Conservation (phyloP, 2,329 filamentous ascomycete genomes). For the Phaeosphaeriaceae sp. region DNA sequence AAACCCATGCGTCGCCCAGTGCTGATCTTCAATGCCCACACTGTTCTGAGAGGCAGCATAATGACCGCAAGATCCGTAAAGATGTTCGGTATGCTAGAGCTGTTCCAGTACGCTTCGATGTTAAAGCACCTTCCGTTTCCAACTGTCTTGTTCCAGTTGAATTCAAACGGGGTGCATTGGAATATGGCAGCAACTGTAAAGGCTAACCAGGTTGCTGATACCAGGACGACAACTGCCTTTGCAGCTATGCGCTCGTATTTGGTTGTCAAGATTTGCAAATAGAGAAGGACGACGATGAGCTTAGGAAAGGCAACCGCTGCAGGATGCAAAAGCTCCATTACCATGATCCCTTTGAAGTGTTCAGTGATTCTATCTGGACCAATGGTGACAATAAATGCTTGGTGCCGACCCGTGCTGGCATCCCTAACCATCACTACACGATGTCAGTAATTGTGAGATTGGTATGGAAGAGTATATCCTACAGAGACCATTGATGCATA, state of each 20-base stretch:
- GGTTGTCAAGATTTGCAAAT: slow-evolving; percentile 33
- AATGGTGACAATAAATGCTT: slow-evolving; percentile 17
- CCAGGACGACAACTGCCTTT: slow-evolving; percentile 22
- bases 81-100: slow-evolving; percentile 36
- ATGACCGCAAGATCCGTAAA: slow-evolving; percentile 30
- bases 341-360: slow-evolving; percentile 32
- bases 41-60: slow-evolving; percentile 28
- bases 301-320: slow-evolving; percentile 38
- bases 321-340: slow-evolving; percentile 32
- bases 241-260: slow-evolving; percentile 27
- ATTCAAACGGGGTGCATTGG: slow-evolving; percentile 32
- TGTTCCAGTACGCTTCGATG: slow-evolving; percentile 22
- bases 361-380: slow-evolving; percentile 21
- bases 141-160: slow-evolving; percentile 36
- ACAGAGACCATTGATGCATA: slow-evolving; percentile 30
- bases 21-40: slow-evolving; percentile 29
- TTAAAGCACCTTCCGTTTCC: slow-evolving; percentile 32
- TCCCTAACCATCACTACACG: slow-evolving; percentile 29
- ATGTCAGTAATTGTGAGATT: neutral
- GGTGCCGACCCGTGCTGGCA: slow-evolving; percentile 31
- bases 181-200: slow-evolving; percentile 28
- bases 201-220: slow-evolving; percentile 29
- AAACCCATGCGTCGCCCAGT: slow-evolving; percentile 24
- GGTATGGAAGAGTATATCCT: slow-evolving; percentile 1
- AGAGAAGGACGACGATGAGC: slow-evolving; percentile 30